Base-by-base conservation (phyloP, 768 basidiomycete genomes). In the Russula abietina region DNA sequence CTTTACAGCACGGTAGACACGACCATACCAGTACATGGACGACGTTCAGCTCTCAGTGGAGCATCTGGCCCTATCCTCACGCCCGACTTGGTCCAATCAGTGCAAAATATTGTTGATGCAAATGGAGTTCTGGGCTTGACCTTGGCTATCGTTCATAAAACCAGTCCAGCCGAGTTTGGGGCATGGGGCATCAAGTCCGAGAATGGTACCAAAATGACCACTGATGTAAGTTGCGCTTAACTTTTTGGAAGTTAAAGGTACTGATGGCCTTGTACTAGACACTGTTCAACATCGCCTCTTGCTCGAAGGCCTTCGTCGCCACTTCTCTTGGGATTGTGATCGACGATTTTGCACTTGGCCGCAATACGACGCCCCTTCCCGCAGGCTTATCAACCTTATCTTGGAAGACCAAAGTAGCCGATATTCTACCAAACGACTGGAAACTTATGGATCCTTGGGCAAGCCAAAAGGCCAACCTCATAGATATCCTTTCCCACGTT, bases 371-470 rank as follows among this genome's bases (percentile, higher is more conserved):
- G 0, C 69, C 70, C 7, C 72, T 79, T 4, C 79, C 78, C 0
- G 26, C 60, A 0, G 66, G 67, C 9, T 22, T 77, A 28, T 58
- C 59, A 1, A 68, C 73, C 55, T 61, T 80, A 11, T 70, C 66
- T 6, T 80, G 77, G 77, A 65, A 73, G 16, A 76, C 76, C 0
- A 74, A 72, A 61, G 38, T 79, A 45, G 62, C 64, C 32, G 73
- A 77, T 36, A 45, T 79, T 10, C 67, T 80, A 1, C 74, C 75
- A 1, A 67, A 54, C 4, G 71, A 68, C 12, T 82, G 80, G 80
- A 52, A 67, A 57, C 72, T 80, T 22, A 70, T 71, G 66, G 78
- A 81, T 64, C 65, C 72, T n/a, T 77, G 75, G 73, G 76, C 79
- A 0, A 75, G 69, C n/a, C 67, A 72, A 55, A 73, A 70, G 56